phyloP scores from a whole-genome alignment of 306 rosid species.

The Dryas drummondii region DNA sequence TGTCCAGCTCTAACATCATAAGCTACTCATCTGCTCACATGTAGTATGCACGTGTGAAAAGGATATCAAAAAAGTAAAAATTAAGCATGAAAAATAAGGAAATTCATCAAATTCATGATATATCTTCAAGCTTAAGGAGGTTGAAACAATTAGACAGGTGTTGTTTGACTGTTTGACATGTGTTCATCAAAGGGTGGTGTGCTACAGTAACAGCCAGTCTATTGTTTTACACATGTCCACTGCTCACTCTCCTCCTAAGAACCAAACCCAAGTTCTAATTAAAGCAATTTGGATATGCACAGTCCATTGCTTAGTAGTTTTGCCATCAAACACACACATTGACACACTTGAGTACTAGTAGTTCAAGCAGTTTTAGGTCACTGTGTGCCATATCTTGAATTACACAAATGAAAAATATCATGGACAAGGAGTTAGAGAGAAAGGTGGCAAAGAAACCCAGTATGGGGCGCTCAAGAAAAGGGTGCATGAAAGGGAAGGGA shows the following conservation, averaged over 20 bases:
- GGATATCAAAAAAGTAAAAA: too few species aligned
- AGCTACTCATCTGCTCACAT: too few species aligned
- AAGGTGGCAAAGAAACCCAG: background rate
- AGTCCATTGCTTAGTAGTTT: too few species aligned
- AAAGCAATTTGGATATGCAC: background rate
- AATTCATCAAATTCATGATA: too few species aligned
- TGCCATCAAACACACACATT: background rate
- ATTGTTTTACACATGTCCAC: conserved; percentile 20
- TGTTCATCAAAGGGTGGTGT: background rate
- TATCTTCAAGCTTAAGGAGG: background rate
- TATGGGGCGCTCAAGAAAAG: conserved; percentile 30
- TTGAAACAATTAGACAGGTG: conserved; percentile 15
- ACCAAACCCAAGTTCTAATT: too few species aligned
- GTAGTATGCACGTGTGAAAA: too few species aligned
- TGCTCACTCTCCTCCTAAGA: background rate
- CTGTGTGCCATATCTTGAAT: too few species aligned
- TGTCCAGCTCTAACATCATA: background rate
- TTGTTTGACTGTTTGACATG: background rate
- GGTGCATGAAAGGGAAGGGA: conserved; percentile 37
- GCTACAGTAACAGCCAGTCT: background rate
- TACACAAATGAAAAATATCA: background rate
- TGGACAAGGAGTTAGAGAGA: conserved; percentile 1
- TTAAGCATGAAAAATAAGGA: background rate
- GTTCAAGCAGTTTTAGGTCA: too few species aligned
- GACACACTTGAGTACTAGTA: too few species aligned